Conservation (phyloP, 345 rosid genomes). For the Syzygium aqueum region DNA sequence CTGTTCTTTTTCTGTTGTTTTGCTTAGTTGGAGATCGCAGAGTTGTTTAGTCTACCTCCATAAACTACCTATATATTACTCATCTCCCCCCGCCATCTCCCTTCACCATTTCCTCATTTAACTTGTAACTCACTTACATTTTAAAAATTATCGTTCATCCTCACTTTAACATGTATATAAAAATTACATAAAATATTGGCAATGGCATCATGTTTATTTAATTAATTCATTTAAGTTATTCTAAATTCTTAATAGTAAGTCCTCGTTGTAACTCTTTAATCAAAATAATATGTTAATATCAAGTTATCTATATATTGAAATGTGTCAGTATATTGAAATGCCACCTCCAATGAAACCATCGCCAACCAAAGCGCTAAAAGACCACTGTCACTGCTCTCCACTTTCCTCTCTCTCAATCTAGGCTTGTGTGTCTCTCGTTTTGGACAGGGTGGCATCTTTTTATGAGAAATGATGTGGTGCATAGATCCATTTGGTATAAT, state of each 20-base stretch:
- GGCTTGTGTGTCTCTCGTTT: too few relatives aligned
- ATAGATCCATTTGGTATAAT: too few relatives aligned
- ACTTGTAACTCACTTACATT: not conserved
- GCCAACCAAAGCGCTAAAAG: too few relatives aligned
- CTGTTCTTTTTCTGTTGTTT: not conserved
- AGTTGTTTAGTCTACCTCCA: not conserved
- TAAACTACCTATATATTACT: not conserved
- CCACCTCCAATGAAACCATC: not conserved
- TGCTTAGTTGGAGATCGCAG: not conserved
- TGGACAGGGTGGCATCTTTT: too few relatives aligned
- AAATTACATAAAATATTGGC: not conserved
- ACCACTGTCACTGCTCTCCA: too few relatives aligned
- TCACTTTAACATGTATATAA: not conserved
- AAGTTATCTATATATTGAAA: too few relatives aligned
- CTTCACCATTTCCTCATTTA: not conserved
- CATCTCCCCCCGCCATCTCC: not conserved
- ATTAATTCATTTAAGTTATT: not conserved
- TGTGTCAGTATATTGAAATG: not conserved
- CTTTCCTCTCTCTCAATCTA: too few relatives aligned
- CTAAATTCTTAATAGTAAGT: not conserved
- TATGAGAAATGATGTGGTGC: too few relatives aligned
- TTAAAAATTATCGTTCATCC: not conserved
- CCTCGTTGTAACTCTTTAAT: not conserved
- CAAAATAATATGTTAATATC: not conserved
- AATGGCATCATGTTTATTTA: not conserved